A percentile compares a stretch with the other conserved stretches of the same genome.
These are phyloP conservation scores for Talaromyces trachyspermus DNA, from an alignment of 495 filamentous ascomycete species.

Conservation along the genomic window DNA sequence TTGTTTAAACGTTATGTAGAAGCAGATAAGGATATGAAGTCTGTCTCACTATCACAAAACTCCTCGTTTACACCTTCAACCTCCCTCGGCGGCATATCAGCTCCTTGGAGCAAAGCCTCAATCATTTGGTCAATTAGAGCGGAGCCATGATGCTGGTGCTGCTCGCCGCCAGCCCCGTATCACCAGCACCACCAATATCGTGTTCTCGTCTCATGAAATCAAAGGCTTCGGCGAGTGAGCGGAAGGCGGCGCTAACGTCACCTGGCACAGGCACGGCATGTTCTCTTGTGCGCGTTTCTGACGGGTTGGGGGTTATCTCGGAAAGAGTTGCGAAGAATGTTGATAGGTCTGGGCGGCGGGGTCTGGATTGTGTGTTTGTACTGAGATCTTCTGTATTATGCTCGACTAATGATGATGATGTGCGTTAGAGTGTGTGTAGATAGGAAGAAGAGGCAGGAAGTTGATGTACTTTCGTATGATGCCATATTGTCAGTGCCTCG, in stretches of 20 bases:
- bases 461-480: neutral
- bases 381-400: slow-evolving; percentile 57
- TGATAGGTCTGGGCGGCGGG: slow-evolving; percentile 72
- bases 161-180: slow-evolving; percentile 13
- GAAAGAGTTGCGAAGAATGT: slow-evolving; percentile 77
- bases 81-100: slow-evolving; percentile 57
- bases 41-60: slow-evolving; percentile 71
- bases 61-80: slow-evolving; percentile 71
- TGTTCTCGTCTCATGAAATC: slow-evolving; percentile 36
- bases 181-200: slow-evolving; percentile 12
- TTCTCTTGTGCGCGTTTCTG: slow-evolving; percentile 33
- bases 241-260: slow-evolving; percentile 59
- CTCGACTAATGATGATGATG: slow-evolving; percentile 52
- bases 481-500: too few relatives aligned
- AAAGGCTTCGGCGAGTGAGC: slow-evolving; percentile 53
- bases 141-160: slow-evolving; percentile 12
- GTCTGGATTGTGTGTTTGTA: slow-evolving; percentile 24
- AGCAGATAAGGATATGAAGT: slow-evolving; percentile 14
- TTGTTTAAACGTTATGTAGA: neutral
- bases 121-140: slow-evolving; percentile 57
- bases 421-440: too few relatives aligned
- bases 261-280: slow-evolving; percentile 65
- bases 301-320: slow-evolving; percentile 50
- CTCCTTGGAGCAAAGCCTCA: slow-evolving; percentile 50
- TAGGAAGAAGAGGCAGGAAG: too few relatives aligned